Evolutionary conservation across 805 yeast genomes (phyloP).

Genomic region (Lipomyces chichibuensis): DNA sequence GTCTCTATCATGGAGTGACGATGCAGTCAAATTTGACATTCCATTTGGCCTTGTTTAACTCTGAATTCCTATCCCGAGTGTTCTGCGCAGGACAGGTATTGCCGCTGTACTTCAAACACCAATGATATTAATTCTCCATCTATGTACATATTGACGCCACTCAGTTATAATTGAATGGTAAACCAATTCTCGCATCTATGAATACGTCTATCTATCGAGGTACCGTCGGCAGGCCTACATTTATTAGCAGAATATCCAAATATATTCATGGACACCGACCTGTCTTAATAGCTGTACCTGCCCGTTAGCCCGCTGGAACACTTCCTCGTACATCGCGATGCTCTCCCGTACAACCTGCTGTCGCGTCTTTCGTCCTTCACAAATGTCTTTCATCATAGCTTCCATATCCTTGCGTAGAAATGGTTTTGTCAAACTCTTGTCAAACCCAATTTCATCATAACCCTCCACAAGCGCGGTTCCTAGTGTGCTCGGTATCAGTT

Average conservation of each 20-base stretch:
- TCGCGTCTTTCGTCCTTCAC: constrained; percentile 62
- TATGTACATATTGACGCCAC: too few relatives aligned
- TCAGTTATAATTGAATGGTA: too few relatives aligned
- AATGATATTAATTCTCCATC: too few relatives aligned
- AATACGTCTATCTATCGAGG: not conserved
- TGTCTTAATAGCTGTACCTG: constrained; percentile 46
- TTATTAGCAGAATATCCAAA: not conserved
- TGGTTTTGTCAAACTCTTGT: constrained; percentile 83
- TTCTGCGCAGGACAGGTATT: too few relatives aligned
- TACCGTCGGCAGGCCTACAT: constrained; percentile 12
- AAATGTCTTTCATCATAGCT: constrained; percentile 62
- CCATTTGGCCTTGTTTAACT: too few relatives aligned
- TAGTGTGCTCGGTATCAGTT: constrained; percentile 73
- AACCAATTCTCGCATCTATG: too few relatives aligned
- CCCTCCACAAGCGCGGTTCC: constrained; percentile 91
- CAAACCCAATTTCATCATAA: constrained; percentile 76
- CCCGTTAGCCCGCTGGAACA: constrained; percentile 55
- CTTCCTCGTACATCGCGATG: constrained; percentile 61
- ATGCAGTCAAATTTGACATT: too few relatives aligned
- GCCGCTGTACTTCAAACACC: too few relatives aligned
- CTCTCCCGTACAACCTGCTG: constrained; percentile 60
- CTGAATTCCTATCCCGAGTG: too few relatives aligned
- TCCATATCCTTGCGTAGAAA: constrained; percentile 80
- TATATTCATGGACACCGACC: constrained; percentile 3
- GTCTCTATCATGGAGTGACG: too few relatives aligned